Conservation (phyloP, 2,329 filamentous ascomycete genomes). For the Chrysoporthe deuterocubensis region DNA sequence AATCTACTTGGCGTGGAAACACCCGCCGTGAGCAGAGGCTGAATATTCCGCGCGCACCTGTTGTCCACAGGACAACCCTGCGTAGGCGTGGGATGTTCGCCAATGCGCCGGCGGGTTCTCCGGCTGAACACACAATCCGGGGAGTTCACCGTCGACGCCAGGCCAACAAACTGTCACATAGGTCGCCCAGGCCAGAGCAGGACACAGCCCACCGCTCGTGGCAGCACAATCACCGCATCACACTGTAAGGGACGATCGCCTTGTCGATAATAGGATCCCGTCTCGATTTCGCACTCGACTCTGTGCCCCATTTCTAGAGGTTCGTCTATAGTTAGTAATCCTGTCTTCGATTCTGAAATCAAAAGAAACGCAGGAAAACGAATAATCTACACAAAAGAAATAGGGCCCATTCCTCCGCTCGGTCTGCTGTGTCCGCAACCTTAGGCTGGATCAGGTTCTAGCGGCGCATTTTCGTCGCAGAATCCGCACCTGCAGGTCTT, state of each 20-base stretch:
- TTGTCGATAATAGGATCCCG: slow-evolving; percentile 64
- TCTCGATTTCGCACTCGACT: slow-evolving; percentile 60
- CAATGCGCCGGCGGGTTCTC: background rate
- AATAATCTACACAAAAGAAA: background rate
- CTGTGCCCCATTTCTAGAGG: slow-evolving; percentile 66
- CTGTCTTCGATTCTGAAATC: background rate
- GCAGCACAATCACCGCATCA: slow-evolving; percentile 37
- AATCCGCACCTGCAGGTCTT: background rate
- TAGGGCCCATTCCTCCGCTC: background rate
- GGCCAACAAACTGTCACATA: background rate
- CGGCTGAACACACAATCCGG: background rate
- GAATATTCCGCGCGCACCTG: no score
- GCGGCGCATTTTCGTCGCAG: background rate
- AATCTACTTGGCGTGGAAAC: background rate
- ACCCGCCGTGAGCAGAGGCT: no score
- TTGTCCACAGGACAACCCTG: no score
- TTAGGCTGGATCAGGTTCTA: slow-evolving; percentile 1
- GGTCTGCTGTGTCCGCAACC: background rate
- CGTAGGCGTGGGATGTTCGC: background rate
- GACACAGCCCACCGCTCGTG: background rate
- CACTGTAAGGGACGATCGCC: slow-evolving; percentile 63
- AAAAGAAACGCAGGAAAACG: background rate
- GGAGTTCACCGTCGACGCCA: background rate
- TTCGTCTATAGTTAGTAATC: background rate
- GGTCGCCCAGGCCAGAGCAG: background rate